Base-by-base conservation (phyloP, 1,284 basidiomycete species). In the Cryptococcus sp. region DNA sequence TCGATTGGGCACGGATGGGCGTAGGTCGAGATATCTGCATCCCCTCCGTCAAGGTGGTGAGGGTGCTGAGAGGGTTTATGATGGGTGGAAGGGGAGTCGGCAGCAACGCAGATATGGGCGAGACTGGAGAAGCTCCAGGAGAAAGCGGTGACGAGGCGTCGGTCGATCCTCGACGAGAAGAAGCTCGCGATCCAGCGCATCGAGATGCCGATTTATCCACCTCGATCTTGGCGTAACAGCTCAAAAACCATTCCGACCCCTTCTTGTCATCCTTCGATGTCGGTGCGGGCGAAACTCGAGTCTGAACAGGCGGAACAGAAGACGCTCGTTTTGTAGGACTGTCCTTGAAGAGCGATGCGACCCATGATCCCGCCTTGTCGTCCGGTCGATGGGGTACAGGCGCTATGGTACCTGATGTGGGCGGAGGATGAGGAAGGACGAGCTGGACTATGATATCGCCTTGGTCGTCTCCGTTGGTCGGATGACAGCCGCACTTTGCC, bases 401-500 rank as follows among this genome's bases (percentile, higher is more conserved):
- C 11, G 52, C 32, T 14, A 22, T 19, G 18, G 36, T 34, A 23
- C 24, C 34, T 14, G 10, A 18, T 21, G 9, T 5, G 6, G 21
- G 43, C 23, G 16, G 31, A 11, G 49, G 47, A 16, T 65, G 40
- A 2, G 67, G 59, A 1, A 69, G 33, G 18, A 67, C 65, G 9
- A 69, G 53, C 50, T 69, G 67, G 7, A 67, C 43, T 1, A 65
- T 48, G 0, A 51, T 42, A 3, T 12, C 11, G 5, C 49, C 4
- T 51, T 45, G 36, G 31, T 22, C 5, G 40, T 39, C 7, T 47
- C n/a, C 41, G 37, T 36, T 9, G 35, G 43, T 16, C 35, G 19
- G 14, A 42, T 25, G 12, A 50, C 36, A n/a, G 36, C 18, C 34
- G 47, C 31, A 3, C 14, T 37, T 25, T 11, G 42, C 18, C 14